Conservation (phyloP, 2,329 filamentous ascomycete species). For the Ophiocordyceps camponoti-rufipedis region DNA sequence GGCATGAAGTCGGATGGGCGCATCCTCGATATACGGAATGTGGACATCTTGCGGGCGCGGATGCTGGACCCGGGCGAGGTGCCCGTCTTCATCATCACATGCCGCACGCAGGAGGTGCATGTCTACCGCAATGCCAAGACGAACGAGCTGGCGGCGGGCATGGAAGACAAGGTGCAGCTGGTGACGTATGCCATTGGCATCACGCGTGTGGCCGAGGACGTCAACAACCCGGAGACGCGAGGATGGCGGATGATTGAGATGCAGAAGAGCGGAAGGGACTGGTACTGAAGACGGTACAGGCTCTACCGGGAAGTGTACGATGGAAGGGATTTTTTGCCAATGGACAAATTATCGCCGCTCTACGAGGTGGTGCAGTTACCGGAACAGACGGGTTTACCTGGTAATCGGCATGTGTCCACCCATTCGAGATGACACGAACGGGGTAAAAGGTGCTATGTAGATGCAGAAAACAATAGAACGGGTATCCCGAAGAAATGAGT, state of each 20-base stretch:
- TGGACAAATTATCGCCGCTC: no score
- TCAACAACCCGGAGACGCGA: conserved; percentile 89
- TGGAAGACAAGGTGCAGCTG: conserved; percentile 97
- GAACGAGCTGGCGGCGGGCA: conserved; percentile 76
- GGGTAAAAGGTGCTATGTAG: no score
- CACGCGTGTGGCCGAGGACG: conserved; percentile 82
- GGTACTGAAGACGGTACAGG: conserved; percentile 23
- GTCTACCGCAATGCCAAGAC: conserved; percentile 90
- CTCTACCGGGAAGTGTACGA: background rate
- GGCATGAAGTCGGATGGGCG: conserved; percentile 89
- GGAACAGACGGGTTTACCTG: no score
- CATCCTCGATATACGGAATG: conserved; percentile 86
- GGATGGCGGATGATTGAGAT: conserved; percentile 97
- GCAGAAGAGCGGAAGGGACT: conserved; percentile 95
- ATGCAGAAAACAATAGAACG: no score
- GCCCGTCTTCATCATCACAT: conserved; percentile 93
- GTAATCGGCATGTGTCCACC: no score
- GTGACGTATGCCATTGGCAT: conserved; percentile 97
- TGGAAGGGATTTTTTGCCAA: background rate
- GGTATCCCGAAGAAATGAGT: no score
- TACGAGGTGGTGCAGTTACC: no score
- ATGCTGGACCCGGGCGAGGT: conserved; percentile 75
- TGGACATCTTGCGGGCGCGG: conserved; percentile 68
- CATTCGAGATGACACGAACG: no score
- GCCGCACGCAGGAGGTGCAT: conserved; percentile 91